Base-by-base conservation (phyloP, 257 asterid species). In the Cruciata laevipes region DNA sequence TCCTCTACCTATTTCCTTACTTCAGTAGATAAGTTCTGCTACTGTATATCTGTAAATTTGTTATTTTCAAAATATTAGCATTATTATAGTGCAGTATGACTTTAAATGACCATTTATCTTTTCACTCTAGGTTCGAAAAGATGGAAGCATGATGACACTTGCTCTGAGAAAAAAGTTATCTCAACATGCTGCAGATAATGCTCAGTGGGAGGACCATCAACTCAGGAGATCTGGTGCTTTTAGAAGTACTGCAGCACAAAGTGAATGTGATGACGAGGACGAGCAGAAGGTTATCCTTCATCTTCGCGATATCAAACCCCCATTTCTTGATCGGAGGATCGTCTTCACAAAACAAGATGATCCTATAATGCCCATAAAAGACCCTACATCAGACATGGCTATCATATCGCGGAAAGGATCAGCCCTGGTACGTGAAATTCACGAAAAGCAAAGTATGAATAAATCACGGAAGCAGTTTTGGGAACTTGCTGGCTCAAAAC, bases 151-250 rank as follows among this genome's bases (percentile, higher is more conserved):
- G 85, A 88, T 88, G 99, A 83, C 95, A 51, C 95, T 90, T 73
- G 83, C 97, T 57, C 96, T 86, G 83, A 90, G 88, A 83, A 94
- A 10, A 58, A 31, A 11, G 25, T 58, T 24, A 10, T 88, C 99
- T 6, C 99, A 94, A 74, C 91, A 87, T 57, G 88, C 96, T 62
- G 96, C 97, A 71, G 99, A 94, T 85, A 94, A 90, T 87, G 97
- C 97, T 72, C 97, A 88, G 75, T 94, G 99, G 99, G 99, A 94
- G 82, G 99, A 91, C 76, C 78, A 95, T 25, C 99, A 94, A 83
- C 97, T 88, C 67, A 76, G 90, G 71, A 84, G 96, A 72, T 94
- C 99, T 67, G 97, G 97, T 97, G 79, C 97, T 94, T 33, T 69
- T 90, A 94, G 69, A 79, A 90, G 81, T 73, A 88, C 99, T 32